Evolutionary conservation across 306 rosid species (phyloP).

Genomic region (Lathyrus tuberosus): DNA sequence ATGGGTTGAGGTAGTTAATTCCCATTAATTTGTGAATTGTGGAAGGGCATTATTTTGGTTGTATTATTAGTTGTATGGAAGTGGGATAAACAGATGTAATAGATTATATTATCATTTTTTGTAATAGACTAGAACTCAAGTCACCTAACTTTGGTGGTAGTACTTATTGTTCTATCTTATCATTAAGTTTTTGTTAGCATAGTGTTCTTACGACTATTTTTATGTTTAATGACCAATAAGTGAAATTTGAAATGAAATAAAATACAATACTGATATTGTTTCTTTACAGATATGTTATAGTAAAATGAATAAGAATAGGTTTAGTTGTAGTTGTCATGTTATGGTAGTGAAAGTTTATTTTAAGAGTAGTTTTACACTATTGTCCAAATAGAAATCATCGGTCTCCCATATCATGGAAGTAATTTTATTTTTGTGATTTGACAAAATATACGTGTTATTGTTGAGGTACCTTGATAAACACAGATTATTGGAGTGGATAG

Average conservation of each 20-base stretch:
- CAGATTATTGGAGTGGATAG: constrained; percentile 26
- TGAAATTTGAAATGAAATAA: background rate
- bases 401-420: too few species aligned
- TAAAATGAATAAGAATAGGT: background rate
- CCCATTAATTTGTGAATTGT: constrained; percentile 29
- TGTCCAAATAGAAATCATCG: too few species aligned
- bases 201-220: background rate
- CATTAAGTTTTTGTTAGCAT: background rate
- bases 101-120: constrained; percentile 32
- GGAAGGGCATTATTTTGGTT: constrained; percentile 39
- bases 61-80: constrained; percentile 37
- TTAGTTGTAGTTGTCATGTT: background rate
- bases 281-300: background rate
- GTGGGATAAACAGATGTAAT: constrained; percentile 32
- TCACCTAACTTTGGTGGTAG: constrained; percentile 21
- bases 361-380: too few species aligned
- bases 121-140: constrained; percentile 23
- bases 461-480: background rate
- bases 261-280: background rate
- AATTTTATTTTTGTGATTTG: too few species aligned
- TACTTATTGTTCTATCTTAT: constrained; percentile 13
- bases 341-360: too few species aligned
- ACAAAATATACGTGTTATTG: too few species aligned
- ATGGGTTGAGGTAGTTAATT: constrained; percentile 29
- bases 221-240: too few species aligned